A percentile compares a stretch with the other conserved stretches of the same genome.
These are phyloP conservation scores for Fusarium metavorans DNA, from an alignment of 2,329 filamentous ascomycete genomes.

Conservation along the genomic window DNA sequence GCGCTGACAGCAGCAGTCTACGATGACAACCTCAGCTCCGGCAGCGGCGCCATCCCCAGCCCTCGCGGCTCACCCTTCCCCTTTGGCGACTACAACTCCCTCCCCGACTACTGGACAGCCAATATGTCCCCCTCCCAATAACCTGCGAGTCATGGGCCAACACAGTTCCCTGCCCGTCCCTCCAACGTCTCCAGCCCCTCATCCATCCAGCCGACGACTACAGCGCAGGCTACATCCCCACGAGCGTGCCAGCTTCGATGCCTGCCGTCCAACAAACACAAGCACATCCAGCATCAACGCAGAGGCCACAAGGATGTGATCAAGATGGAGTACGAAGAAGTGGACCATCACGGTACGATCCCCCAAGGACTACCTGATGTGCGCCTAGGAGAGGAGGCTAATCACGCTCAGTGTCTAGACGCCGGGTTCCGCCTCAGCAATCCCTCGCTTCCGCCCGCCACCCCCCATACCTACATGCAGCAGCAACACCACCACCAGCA, in stretches of 20 bases:
- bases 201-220: conserved; percentile 66
- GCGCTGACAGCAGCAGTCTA: conserved; percentile 49
- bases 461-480: conserved; percentile 43
- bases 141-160: conserved; percentile 60
- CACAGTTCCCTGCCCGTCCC: conserved; percentile 55
- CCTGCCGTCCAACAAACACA: conserved; percentile 49
- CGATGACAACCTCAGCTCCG: conserved; percentile 55
- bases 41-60: conserved; percentile 56
- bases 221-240: conserved; percentile 59
- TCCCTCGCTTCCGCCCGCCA: conserved; percentile 36
- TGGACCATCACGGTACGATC: conserved; percentile 48
- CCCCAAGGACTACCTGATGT: neutral
- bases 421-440: conserved; percentile 50
- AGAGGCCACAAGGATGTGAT: conserved; percentile 52
- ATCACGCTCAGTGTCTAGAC: conserved; percentile 46
- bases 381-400: conserved; percentile 40
- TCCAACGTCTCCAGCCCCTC: conserved; percentile 65
- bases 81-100: conserved; percentile 56
- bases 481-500: conserved; percentile 25
- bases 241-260: conserved; percentile 61
- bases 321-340: conserved; percentile 57
- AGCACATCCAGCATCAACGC: conserved; percentile 46
- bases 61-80: conserved; percentile 61
- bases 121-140: conserved; percentile 54
- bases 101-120: conserved; percentile 57